Percentiles rank a stretch among this genome's conserved stretches.
phyloP scores from a whole-genome alignment of 2,329 filamentous ascomycete genomes.

The Pseudogymnoascus sp. region DNA sequence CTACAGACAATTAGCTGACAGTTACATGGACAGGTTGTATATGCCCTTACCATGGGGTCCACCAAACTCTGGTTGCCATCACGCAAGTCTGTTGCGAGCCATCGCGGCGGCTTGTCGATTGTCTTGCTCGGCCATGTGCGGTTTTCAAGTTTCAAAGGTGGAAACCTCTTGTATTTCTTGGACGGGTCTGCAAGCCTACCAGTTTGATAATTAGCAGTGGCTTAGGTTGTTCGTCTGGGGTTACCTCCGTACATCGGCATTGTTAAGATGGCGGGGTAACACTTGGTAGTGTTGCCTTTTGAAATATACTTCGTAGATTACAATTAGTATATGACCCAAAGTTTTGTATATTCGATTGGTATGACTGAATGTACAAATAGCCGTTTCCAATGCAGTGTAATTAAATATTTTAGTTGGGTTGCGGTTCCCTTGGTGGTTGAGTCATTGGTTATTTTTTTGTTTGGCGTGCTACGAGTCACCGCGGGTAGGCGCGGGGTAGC shows the following conservation, averaged over 20 bases:
- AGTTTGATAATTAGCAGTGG: neutral
- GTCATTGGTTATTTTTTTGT: conserved; percentile 6
- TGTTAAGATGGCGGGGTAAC: conserved; percentile 6
- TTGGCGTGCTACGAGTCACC: neutral
- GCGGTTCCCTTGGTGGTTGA: conserved; percentile 1
- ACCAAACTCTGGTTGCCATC: conserved; percentile 93
- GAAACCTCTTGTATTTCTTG: conserved; percentile 67
- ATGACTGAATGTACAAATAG: neutral
- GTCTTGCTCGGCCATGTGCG: conserved; percentile 35
- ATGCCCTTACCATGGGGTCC: conserved; percentile 74
- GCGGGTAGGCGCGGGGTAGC: neutral
- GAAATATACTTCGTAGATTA: neutral
- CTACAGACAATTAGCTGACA: conserved; percentile 35
- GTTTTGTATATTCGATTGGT: neutral
- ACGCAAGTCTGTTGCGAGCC: conserved; percentile 80
- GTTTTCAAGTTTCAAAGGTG: conserved; percentile 47
- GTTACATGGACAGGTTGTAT: neutral
- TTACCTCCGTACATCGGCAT: conserved; percentile 9
- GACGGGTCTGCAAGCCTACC: conserved; percentile 65
- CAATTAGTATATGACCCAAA: neutral
- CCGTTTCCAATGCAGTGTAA: neutral
- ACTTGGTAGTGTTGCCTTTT: neutral
- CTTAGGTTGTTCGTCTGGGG: neutral
- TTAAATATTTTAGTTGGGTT: neutral
- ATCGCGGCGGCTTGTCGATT: conserved; percentile 79